A percentile compares a stretch with the other conserved stretches of the same genome.
These are phyloP conservation scores for Thymus quinquecostatus DNA, from an alignment of 257 asterid species.

Conservation along the genomic window DNA sequence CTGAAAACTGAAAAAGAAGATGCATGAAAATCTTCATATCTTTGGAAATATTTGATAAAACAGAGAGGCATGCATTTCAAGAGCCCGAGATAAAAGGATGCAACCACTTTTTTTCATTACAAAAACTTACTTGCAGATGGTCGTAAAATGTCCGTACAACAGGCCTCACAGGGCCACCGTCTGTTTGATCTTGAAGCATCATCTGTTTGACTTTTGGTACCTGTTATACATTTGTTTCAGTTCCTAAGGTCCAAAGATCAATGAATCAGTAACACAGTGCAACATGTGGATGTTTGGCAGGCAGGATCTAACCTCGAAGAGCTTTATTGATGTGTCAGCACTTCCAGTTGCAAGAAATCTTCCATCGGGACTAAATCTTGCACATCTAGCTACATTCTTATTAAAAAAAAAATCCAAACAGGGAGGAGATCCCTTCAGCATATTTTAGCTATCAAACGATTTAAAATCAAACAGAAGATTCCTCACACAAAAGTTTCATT, in stretches of 20 bases:
- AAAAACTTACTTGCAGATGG: slow-evolving; percentile 65
- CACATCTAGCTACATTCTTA: slow-evolving; percentile 80
- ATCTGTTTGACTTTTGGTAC: slow-evolving; percentile 70
- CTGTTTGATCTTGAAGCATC: slow-evolving; percentile 76
- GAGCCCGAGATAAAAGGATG: slow-evolving; percentile 13
- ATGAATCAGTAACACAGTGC: slow-evolving; percentile 29
- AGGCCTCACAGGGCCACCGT: slow-evolving; percentile 72
- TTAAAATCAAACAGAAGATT: slow-evolving; percentile 21
- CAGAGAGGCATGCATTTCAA: slow-evolving; percentile 9
- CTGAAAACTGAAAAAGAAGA: background rate
- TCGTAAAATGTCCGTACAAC: slow-evolving; percentile 72
- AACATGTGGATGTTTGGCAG: slow-evolving; percentile 14
- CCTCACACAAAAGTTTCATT: slow-evolving; percentile 21
- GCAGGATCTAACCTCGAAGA: slow-evolving; percentile 60
- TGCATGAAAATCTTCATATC: slow-evolving; percentile 13
- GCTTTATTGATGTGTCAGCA: slow-evolving; percentile 83
- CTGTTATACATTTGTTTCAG: slow-evolving; percentile 35
- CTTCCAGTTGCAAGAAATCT: slow-evolving; percentile 88
- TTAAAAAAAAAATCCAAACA: background rate
- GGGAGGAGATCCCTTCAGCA: slow-evolving; percentile 28
- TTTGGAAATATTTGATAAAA: slow-evolving; percentile 11
- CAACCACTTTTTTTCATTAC: slow-evolving; percentile 24
- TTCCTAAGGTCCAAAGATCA: background rate
- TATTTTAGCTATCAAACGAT: slow-evolving; percentile 10
- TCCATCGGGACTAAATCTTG: slow-evolving; percentile 90